Conservation (phyloP, 345 rosid species). For the Salix brachista region DNA sequence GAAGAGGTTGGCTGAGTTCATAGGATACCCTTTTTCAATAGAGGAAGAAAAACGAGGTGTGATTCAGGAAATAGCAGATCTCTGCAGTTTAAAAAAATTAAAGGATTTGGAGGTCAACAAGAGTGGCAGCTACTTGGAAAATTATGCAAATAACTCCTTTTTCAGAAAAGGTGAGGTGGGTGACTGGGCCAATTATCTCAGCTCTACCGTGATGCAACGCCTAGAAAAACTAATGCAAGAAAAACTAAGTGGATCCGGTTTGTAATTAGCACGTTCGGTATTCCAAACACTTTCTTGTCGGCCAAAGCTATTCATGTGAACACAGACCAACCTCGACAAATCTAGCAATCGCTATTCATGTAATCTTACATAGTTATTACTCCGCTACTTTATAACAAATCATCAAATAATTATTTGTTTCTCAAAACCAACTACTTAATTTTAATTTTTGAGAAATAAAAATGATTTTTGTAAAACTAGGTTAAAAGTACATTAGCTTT, state of each 20-base stretch:
- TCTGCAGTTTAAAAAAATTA: slow-evolving; percentile 21
- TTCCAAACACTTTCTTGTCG: no score
- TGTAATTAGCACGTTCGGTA: no score
- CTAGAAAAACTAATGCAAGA: slow-evolving; percentile 14
- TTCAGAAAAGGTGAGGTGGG: slow-evolving; percentile 28
- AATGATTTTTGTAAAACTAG: no score
- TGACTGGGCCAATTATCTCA: slow-evolving; percentile 17
- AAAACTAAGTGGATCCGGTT: slow-evolving; percentile 15
- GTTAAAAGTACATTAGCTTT: no score
- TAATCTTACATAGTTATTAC: no score
- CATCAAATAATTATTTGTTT: no score
- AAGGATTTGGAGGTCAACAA: slow-evolving; percentile 27
- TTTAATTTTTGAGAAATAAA: no score
- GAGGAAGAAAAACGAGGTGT: slow-evolving; percentile 19
- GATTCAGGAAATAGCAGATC: slow-evolving; percentile 6
- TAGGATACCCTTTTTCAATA: slow-evolving; percentile 14
- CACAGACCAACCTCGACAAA: no score
- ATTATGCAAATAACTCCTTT: slow-evolving; percentile 8
- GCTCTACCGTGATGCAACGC: slow-evolving; percentile 13
- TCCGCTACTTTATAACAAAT: no score
- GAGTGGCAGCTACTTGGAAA: neutral
- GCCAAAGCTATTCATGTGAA: no score
- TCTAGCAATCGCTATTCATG: no score
- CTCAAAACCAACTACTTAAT: no score
- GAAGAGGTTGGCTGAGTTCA: slow-evolving; percentile 7